Percentiles rank a stretch among this genome's conserved stretches.
Conservation (phyloP, 2,329 filamentous ascomycete species). For the Harringtonia lauricola region DNA sequence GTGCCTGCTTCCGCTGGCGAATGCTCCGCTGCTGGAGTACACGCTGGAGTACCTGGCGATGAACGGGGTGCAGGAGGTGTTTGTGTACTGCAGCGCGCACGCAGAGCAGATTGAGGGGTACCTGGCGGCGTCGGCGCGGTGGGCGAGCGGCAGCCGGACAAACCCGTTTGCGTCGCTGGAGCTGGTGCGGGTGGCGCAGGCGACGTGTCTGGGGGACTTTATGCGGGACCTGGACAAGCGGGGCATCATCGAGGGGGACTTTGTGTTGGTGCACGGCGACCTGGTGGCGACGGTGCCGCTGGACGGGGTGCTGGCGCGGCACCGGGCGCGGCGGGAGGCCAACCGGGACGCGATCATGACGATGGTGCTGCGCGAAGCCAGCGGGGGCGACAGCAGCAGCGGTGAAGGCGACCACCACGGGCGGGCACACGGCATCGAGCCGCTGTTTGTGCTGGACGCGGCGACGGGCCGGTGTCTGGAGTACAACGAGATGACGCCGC, state of each 20-base stretch:
- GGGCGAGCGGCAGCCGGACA: constrained; percentile 46
- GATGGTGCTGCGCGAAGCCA: constrained; percentile 72
- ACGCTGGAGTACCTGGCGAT: constrained; percentile 93
- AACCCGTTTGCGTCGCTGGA: constrained; percentile 68
- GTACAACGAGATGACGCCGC: constrained; percentile 80
- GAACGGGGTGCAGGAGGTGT: constrained; percentile 90
- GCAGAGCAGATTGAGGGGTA: constrained; percentile 81
- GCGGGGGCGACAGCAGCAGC: constrained; percentile 52
- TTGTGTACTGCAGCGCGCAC: constrained; percentile 82
- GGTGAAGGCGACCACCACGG: constrained; percentile 64
- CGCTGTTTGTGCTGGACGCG: constrained; percentile 79
- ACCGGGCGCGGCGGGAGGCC: constrained; percentile 67
- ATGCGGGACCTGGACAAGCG: constrained; percentile 88
- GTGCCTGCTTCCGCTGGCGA: constrained; percentile 89
- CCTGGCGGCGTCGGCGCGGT: constrained; percentile 61
- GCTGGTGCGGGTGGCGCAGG: constrained; percentile 74
- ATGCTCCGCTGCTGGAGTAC: constrained; percentile 93
- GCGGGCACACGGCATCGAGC: constrained; percentile 62
- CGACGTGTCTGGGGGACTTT: constrained; percentile 82
- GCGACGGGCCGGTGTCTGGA: constrained; percentile 74
- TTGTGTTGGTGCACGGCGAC: constrained; percentile 86
- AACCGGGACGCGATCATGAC: constrained; percentile 98
- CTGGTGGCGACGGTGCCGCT: constrained; percentile 82
- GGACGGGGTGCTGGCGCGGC: constrained; percentile 65
- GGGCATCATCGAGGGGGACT: constrained; percentile 77